Percentiles rank a stretch among this genome's conserved stretches.
Conservation (phyloP, 108 stramenopile genomes). For the Skeletonema menzelii region DNA sequence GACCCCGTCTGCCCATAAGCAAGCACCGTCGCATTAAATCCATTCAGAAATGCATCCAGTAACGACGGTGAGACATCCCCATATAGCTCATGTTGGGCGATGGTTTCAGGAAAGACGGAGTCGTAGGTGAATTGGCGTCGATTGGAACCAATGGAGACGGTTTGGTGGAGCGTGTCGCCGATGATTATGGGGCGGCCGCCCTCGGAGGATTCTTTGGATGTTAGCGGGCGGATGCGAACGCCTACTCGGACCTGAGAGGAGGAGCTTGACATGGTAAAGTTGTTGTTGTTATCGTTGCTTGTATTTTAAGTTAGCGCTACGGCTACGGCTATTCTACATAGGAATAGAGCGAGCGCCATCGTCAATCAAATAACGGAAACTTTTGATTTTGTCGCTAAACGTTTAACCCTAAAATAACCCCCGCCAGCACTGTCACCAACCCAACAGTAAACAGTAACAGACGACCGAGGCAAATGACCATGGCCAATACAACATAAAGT, state of each 20-base stretch:
- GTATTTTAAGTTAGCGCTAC: too few relatives aligned
- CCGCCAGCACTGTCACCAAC: too few relatives aligned
- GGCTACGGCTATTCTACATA: too few relatives aligned
- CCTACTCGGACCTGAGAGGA: constrained; percentile 72
- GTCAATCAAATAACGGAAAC: too few relatives aligned
- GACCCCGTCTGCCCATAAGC: constrained; percentile 93
- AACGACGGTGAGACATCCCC: constrained; percentile 62
- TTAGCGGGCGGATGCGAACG: constrained; percentile 79
- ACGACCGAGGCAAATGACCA: too few relatives aligned
- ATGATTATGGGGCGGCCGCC: constrained; percentile 64
- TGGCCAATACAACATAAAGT: too few relatives aligned
- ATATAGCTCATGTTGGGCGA: constrained; percentile 70
- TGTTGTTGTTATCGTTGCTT: not conserved
- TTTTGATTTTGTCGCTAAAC: too few relatives aligned
- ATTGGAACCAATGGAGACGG: constrained; percentile 62
- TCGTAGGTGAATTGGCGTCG: constrained; percentile 78
- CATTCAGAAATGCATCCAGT: constrained; percentile 68
- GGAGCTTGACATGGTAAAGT: constrained; percentile 1
- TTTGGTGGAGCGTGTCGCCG: constrained; percentile 36
- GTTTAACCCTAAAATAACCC: too few relatives aligned
- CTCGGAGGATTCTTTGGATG: constrained; percentile 64
- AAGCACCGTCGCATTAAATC: constrained; percentile 81
- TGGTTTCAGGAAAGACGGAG: constrained; percentile 63
- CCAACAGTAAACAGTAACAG: too few relatives aligned
- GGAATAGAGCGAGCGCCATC: too few relatives aligned